Percentiles rank a stretch among this genome's conserved stretches.
Conservation (phyloP, 257 asterid genomes). For the Agastache rugosa region DNA sequence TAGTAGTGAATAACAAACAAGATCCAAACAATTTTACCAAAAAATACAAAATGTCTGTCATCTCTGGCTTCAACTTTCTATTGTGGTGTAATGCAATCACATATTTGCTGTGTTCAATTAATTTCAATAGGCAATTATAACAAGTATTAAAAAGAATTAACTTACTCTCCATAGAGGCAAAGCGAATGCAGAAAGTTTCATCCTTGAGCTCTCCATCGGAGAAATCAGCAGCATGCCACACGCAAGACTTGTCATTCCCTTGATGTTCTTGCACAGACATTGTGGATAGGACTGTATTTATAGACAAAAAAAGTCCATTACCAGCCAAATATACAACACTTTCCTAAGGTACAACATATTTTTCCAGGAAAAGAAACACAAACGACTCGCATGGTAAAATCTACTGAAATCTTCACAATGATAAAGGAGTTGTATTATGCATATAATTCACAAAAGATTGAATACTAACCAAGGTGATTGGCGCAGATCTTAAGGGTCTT, state of each 20-base stretch:
- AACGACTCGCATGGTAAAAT: neutral
- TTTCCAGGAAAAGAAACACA: neutral
- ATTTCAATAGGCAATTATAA: neutral
- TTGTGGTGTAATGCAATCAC: neutral
- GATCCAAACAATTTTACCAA: neutral
- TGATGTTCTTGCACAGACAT: constrained; percentile 79
- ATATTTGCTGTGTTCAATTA: neutral
- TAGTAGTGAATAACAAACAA: neutral
- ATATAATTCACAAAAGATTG: neutral
- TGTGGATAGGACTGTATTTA: constrained; percentile 60
- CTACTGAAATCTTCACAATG: neutral
- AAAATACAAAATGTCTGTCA: neutral
- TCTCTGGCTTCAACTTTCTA: neutral
- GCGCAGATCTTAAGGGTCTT: constrained; percentile 94
- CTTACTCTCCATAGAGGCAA: constrained; percentile 77
- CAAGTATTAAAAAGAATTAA: constrained; percentile 12
- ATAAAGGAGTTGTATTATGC: neutral
- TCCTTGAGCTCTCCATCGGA: constrained; percentile 89
- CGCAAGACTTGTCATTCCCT: constrained; percentile 85
- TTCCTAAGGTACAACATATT: neutral
- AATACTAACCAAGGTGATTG: constrained; percentile 72
- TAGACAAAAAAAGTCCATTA: constrained; percentile 15
- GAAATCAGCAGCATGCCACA: constrained; percentile 93
- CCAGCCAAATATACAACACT: constrained; percentile 2
- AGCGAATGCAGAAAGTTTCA: constrained; percentile 75